Evolutionary conservation across 1,139 yeast species (phyloP).

Genomic region (Suhomyces ambrosiae): DNA sequence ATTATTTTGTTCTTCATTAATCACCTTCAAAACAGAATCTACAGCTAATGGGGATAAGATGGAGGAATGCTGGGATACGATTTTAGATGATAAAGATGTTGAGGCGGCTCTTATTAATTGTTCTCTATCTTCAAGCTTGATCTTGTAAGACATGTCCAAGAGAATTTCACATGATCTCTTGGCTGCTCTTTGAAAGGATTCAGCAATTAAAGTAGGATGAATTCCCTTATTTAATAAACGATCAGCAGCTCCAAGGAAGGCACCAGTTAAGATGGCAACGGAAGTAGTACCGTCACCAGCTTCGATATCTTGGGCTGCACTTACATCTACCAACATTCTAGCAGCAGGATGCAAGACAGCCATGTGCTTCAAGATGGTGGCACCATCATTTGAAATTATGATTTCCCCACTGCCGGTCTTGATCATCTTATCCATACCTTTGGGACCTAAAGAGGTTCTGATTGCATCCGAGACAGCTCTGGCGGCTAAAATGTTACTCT

Average conservation of each 20-base stretch:
- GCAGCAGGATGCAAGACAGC: conserved; percentile 99
- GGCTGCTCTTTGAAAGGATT: conserved; percentile 93
- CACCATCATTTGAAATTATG: conserved; percentile 96
- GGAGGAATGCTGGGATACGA: conserved; percentile 88
- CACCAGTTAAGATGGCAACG: conserved; percentile 94
- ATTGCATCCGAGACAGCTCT: conserved; percentile 98
- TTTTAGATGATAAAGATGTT: conserved; percentile 90
- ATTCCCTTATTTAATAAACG: conserved; percentile 85
- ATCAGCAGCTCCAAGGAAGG: conserved; percentile 92
- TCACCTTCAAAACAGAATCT: conserved; percentile 83
- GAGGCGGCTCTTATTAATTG: conserved; percentile 89
- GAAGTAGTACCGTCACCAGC: conserved; percentile 99
- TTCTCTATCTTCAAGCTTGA: conserved; percentile 75
- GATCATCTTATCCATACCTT: conserved; percentile 99
- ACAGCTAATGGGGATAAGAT: conserved; percentile 92
- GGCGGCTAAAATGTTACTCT: conserved; percentile 91
- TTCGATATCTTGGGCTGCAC: conserved; percentile 97
- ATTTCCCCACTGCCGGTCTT: conserved; percentile 91
- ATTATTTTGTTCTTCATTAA: conserved; percentile 57
- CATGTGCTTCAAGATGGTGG: conserved; percentile 94
- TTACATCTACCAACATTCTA: conserved; percentile 93
- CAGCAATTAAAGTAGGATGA: conserved; percentile 94
- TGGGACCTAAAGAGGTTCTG: conserved; percentile 96
- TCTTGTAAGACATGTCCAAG: conserved; percentile 79
- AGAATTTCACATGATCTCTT: conserved; percentile 81